phyloP scores from a whole-genome alignment of 345 rosid genomes.

The Hibiscus tridactylites region DNA sequence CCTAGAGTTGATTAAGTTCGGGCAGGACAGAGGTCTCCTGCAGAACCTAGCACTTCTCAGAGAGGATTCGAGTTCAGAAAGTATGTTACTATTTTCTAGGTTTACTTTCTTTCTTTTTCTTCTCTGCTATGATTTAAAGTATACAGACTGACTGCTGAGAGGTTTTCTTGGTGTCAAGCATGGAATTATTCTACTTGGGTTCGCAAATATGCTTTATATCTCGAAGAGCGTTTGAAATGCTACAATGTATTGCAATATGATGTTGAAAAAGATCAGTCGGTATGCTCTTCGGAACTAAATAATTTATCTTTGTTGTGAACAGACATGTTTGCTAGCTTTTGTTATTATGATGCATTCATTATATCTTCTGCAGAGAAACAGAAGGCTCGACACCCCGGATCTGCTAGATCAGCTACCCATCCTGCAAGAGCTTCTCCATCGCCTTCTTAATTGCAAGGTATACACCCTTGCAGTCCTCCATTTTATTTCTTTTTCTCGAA shows the following conservation, averaged over 20 bases:
- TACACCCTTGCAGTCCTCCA: background rate
- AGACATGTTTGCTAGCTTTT: background rate
- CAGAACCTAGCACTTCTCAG: conserved; percentile 26
- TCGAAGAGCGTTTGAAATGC: conserved; percentile 35
- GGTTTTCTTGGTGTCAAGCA: conserved; percentile 20
- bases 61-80: conserved; percentile 28
- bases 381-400: conserved; percentile 13
- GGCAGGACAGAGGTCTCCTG: conserved; percentile 15
- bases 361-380: conserved; percentile 15
- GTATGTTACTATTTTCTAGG: conserved; percentile 13
- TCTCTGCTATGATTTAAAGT: background rate
- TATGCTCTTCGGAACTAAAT: conserved; percentile 4
- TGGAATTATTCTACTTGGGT: conserved; percentile 42
- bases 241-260: conserved; percentile 25
- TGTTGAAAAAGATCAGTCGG: conserved; percentile 20
- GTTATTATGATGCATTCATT: background rate
- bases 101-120: background rate
- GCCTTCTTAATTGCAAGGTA: conserved; percentile 36
- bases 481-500: background rate
- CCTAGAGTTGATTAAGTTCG: conserved; percentile 20
- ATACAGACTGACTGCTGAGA: background rate
- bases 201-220: conserved; percentile 30
- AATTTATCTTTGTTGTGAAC: no score
- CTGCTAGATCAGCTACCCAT: conserved; percentile 29
- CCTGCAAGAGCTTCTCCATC: conserved; percentile 27